Evolutionary conservation across 2,329 filamentous ascomycete genomes (phyloP), one percentile per base, ranked within the genome.

Genomic region (Akanthomyces muscarius): DNA sequence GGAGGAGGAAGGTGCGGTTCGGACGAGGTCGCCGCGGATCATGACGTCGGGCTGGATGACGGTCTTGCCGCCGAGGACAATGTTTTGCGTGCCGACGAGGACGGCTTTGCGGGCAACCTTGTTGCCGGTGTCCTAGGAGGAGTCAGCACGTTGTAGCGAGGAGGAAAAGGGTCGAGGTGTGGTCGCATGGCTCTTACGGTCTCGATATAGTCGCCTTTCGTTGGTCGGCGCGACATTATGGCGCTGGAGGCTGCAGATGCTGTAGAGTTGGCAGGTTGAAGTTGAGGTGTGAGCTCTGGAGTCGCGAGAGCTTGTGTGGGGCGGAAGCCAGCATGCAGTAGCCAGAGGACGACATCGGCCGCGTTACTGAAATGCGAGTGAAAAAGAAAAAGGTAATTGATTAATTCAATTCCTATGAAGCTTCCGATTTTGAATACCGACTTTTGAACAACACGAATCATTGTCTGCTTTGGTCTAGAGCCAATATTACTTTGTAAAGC

Each of bases 31-130:
- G 51, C 94, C 95, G 54, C 95, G 89, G 72, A 99, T 92, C 76
- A 95, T 92, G 70, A 92, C 94, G 72, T 97, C 93, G 66, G 92
- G 89, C 82, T 97, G 92, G 72, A 99, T 96, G 66, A 98, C 92
- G 0, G 93, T 96, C 77, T 92, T 96, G 66, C 95, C 95, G 69
- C 92, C 95, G 2, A 99, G 89, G 77, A 97, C 97, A 77, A 99
- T 98, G 78, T 98, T 96, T 70, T 96, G 92, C 25, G 94, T 97
- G 71, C 95, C 95, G 71, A 96, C 90, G 69, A 99, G 91, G 73
- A 89, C 88, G 66, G 92, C 91, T 69, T 92, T 92, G 68, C 95
- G 91, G 45, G 93, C 94, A 71, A 99, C 95, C 80, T 98, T 98
- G 84, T 99, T 99, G 68, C 95, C 95, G 3, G 93, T 97, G 78